Conservation (phyloP, 768 basidiomycete genomes). For the Tremella yokohamensis region DNA sequence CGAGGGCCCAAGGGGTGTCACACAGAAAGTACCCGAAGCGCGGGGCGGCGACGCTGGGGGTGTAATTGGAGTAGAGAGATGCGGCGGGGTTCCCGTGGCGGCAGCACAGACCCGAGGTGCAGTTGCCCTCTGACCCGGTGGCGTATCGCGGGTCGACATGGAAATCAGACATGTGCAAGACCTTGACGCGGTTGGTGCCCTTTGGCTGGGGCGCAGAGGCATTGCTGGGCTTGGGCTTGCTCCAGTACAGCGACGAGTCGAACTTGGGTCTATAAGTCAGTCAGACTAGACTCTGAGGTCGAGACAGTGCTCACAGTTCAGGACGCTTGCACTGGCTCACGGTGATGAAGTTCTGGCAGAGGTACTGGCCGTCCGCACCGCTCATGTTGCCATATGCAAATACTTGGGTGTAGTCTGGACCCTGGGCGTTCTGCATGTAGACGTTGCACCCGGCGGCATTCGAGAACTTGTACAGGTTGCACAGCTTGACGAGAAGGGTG, state of each 20-base stretch:
- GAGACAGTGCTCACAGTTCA: slow-evolving; percentile 13
- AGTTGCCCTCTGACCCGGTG: too few species aligned
- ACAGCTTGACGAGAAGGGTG: slow-evolving; percentile 60
- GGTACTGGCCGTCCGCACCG: slow-evolving; percentile 65
- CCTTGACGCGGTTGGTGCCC: too few species aligned
- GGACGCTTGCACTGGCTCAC: slow-evolving; percentile 20
- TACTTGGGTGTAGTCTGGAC: slow-evolving; percentile 67
- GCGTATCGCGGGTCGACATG: too few species aligned
- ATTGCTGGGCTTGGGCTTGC: too few species aligned
- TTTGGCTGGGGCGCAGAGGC: too few species aligned
- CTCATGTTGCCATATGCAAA: slow-evolving; percentile 67
- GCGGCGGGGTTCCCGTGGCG: too few species aligned
- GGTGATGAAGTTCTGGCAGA: slow-evolving; percentile 60
- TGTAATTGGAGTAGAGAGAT: too few species aligned
- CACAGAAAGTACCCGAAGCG: slow-evolving; percentile 66
- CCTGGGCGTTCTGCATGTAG: slow-evolving; percentile 52
- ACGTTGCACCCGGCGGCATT: slow-evolving; percentile 14
- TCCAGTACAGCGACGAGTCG: too few species aligned
- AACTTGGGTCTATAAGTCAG: slow-evolving; percentile 61
- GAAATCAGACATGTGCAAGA: too few species aligned
- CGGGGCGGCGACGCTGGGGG: slow-evolving; percentile 61
- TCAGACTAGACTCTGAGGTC: slow-evolving; percentile 52
- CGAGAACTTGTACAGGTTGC: slow-evolving; percentile 61
- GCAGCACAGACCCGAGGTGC: too few species aligned
- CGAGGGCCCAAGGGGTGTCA: slow-evolving; percentile 65